Base-by-base conservation (phyloP, 352 stramenopile genomes). In the Globisporangium apiculatum region DNA sequence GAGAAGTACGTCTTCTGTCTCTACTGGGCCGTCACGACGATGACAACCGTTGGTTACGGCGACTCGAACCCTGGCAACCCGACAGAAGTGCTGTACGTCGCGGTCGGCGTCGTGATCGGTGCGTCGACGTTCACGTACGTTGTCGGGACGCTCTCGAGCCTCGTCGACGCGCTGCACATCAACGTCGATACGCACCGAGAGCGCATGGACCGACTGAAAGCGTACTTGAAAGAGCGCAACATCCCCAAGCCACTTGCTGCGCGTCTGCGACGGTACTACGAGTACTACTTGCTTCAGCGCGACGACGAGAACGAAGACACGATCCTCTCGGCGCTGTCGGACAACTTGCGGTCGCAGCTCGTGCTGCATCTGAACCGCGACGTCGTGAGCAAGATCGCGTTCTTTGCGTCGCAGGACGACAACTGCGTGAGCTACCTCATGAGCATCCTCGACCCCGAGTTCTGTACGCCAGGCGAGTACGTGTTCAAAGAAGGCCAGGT, bases 401-500 rank as follows among this genome's bases (percentile, higher is more conserved):
- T 91, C 63, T 92, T 93, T 47, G 79, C 80, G 10, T 82, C 77
- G 10, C 83, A 91, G 41, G 80, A 91, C 55, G 83, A 91, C 48
- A 72, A 73, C 31, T 92, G 83, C 48, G 78, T 92, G 60, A 91
- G 80, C 53, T 92, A 92, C 50, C 65, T 92, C 14, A 92, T 92
- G 80, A 56, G 73, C n/a, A 87, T 92, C 42, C 60, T 92, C 12
- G 78, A 87, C 43, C 78, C 79, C 0, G 83, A 92, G 57, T 92
- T 87, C 57, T 92, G 80, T 48, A 90, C 83, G 0, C 80, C 83
- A 2, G 75, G 77, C 1, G 80, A 92, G 56, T 92, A 83, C 52
- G 79, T 92, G 3, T 92, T 92, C 67, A 89, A 92, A 51, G 80
- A 92, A 73, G 83, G 83, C 6, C 76, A 89, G 55, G 66, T 91